These are phyloP conservation scores for Diaporthe amygdali DNA, from an alignment of 2,329 filamentous ascomycete genomes.

Conservation along the genomic window DNA sequence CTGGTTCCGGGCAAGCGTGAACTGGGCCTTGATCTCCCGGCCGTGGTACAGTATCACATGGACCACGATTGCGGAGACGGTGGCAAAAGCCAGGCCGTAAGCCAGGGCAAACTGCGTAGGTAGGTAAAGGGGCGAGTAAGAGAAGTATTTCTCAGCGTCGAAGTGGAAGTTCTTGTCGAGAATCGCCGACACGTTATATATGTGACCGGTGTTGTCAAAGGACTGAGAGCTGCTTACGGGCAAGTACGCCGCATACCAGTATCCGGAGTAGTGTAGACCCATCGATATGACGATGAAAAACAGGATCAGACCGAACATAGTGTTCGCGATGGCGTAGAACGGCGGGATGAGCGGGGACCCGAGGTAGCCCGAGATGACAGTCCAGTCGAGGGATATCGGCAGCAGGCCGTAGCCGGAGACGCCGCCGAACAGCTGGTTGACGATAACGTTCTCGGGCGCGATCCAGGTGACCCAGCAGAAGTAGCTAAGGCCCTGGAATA, in stretches of 20 bases:
- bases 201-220: conserved; percentile 66
- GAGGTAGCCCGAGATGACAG: conserved; percentile 52
- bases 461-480: conserved; percentile 54
- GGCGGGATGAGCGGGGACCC: conserved; percentile 56
- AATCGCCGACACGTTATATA: conserved; percentile 67
- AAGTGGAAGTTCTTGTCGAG: conserved; percentile 61
- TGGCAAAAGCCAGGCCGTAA: conserved; percentile 72
- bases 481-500: conserved; percentile 54
- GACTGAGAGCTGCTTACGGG: conserved; percentile 65
- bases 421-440: conserved; percentile 55
- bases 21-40: conserved; percentile 58
- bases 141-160: conserved; percentile 63
- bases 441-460: conserved; percentile 48
- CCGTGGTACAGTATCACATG: conserved; percentile 63
- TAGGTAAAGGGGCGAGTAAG: conserved; percentile 70
- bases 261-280: conserved; percentile 62
- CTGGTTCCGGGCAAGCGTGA: conserved; percentile 58
- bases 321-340: conserved; percentile 63
- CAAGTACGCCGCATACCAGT: conserved; percentile 64
- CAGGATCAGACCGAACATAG: conserved; percentile 55
- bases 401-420: conserved; percentile 42
- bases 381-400: conserved; percentile 45
- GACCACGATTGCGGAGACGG: conserved; percentile 64
- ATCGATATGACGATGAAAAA: conserved; percentile 64
- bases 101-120: conserved; percentile 64